Percentiles rank a stretch among this genome's conserved stretches.
Conservation (phyloP, 257 asterid genomes). For the Striga asiatica region DNA sequence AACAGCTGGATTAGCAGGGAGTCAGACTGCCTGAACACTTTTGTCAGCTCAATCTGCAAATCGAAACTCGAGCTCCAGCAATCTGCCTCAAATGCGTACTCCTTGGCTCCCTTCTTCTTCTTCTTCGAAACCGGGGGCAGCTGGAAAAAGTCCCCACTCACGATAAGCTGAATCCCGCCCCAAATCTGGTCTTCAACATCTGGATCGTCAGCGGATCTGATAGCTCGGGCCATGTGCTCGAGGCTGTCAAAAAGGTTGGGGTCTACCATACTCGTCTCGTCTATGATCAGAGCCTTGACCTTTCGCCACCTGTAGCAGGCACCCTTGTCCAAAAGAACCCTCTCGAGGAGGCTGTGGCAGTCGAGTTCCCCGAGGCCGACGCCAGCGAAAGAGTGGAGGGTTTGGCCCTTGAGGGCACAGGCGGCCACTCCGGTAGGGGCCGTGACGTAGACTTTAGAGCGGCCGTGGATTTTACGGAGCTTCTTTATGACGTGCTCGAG, state of each 20-base stretch:
- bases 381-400: conserved; percentile 59
- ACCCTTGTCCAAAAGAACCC: conserved; percentile 26
- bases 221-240: conserved; percentile 29
- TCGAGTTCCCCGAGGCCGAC: conserved; percentile 31
- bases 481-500: conserved; percentile 31
- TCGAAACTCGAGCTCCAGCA: conserved; percentile 55
- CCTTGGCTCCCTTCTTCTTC: conserved; percentile 16
- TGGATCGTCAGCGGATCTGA: not conserved
- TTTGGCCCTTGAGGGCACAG: conserved; percentile 41
- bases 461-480: conserved; percentile 44
- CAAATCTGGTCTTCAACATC: conserved; percentile 26
- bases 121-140: conserved; percentile 40
- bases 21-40: conserved; percentile 55
- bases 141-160: conserved; percentile 73
- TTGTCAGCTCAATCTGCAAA: conserved; percentile 44
- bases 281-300: conserved; percentile 46
- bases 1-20: conserved; percentile 38
- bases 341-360: conserved; percentile 22
- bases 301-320: conserved; percentile 51
- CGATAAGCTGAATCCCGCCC: conserved; percentile 81
- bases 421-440: conserved; percentile 85
- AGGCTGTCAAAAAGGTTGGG: conserved; percentile 42
- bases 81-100: conserved; percentile 57
- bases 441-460: conserved; percentile 44
- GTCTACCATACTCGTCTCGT: conserved; percentile 64